Conservation (phyloP, 805 yeast genomes). For the Wickerhamiella hasegawae region DNA sequence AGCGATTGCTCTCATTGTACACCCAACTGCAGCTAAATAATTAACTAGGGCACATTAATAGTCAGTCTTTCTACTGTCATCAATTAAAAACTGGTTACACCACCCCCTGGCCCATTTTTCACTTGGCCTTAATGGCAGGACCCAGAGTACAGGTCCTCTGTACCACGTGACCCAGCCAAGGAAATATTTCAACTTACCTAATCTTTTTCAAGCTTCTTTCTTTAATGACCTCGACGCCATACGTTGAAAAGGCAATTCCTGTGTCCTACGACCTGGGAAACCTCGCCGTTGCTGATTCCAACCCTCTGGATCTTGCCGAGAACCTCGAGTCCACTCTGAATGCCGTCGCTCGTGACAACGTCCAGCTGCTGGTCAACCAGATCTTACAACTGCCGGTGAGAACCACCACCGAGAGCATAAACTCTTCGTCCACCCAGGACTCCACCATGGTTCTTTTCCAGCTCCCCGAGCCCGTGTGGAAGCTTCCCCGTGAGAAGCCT, state of each 20-base stretch:
- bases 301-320: slow-evolving; percentile 55
- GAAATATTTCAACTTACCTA: too few relatives aligned
- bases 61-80: too few relatives aligned
- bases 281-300: slow-evolving; percentile 76
- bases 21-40: too few relatives aligned
- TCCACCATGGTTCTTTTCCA: slow-evolving; percentile 69
- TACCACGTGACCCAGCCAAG: too few relatives aligned
- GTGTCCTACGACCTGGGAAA: slow-evolving; percentile 81
- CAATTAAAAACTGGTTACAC: too few relatives aligned
- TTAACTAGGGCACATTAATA: not conserved
- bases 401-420: slow-evolving; percentile 60
- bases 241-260: slow-evolving; percentile 80
- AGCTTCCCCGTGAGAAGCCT: slow-evolving; percentile 87
- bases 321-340: slow-evolving; percentile 39
- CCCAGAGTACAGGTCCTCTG: too few relatives aligned
- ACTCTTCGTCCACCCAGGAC: slow-evolving; percentile 40
- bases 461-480: slow-evolving; percentile 70
- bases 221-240: slow-evolving; percentile 10
- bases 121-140: too few relatives aligned
- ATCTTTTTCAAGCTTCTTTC: slow-evolving; percentile 1
- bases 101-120: too few relatives aligned
- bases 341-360: slow-evolving; percentile 71
- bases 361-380: slow-evolving; percentile 82
- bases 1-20: too few relatives aligned
- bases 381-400: slow-evolving; percentile 77